Percentiles rank a stretch among this genome's conserved stretches.
Evolutionary conservation across 2,329 filamentous ascomycete genomes (phyloP).

Genomic region (Pestalotiopsis sp.): DNA sequence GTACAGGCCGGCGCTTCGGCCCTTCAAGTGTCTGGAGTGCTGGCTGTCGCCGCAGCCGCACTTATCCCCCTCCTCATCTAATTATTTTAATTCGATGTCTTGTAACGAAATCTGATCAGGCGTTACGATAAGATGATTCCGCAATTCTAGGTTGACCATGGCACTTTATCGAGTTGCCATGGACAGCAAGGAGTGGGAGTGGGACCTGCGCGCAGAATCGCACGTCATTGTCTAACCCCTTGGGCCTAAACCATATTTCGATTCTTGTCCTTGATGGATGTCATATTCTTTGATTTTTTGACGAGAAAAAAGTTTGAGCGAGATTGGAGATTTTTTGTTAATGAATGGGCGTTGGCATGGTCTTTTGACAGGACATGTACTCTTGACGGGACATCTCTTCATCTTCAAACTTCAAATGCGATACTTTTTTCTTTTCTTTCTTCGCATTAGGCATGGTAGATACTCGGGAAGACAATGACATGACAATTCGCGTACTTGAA

Average conservation of each 20-base stretch:
- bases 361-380: constrained; percentile 1
- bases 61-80: neutral
- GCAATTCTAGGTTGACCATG: neutral
- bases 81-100: neutral
- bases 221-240: neutral
- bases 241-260: neutral
- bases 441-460: neutral
- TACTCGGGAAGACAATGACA: constrained; percentile 2
- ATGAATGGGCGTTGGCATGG: neutral
- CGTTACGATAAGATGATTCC: neutral
- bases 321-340: constrained; percentile 5
- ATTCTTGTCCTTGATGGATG: constrained; percentile 5
- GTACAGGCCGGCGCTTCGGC: constrained; percentile 11
- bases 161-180: neutral
- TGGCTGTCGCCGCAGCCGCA: neutral
- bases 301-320: neutral
- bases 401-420: neutral
- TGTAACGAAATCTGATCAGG: neutral
- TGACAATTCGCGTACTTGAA: neutral
- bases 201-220: neutral
- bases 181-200: neutral
- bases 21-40: neutral
- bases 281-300: neutral
- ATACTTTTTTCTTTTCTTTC: neutral
- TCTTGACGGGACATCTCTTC: neutral